Conservation (phyloP, 768 basidiomycete species). For the Galerina marginata region DNA sequence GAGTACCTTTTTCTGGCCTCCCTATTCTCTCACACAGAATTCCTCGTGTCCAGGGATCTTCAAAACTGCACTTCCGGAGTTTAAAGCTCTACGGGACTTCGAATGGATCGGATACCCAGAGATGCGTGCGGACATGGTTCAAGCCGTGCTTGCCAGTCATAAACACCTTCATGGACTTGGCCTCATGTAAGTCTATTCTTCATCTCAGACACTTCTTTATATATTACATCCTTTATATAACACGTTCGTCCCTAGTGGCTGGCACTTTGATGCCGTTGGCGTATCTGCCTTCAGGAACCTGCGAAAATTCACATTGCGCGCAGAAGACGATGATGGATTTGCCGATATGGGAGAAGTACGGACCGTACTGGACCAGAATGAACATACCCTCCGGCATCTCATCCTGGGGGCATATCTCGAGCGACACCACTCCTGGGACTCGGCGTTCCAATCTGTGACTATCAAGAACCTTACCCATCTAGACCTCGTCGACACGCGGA, state of each 20-base stretch:
- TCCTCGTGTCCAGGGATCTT: constrained; percentile 53
- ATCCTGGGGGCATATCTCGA: constrained; percentile 73
- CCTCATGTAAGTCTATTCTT: constrained; percentile 49
- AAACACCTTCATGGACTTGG: constrained; percentile 60
- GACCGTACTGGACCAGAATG: constrained; percentile 65
- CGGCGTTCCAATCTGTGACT: constrained; percentile 63
- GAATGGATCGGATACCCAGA: constrained; percentile 84
- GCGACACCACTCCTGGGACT: constrained; percentile 70
- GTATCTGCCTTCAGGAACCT: constrained; percentile 66
- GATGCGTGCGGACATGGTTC: constrained; percentile 69
- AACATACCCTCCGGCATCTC: constrained; percentile 60
- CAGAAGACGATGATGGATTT: constrained; percentile 74
- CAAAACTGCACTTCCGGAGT: constrained; percentile 65
- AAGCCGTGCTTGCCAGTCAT: constrained; percentile 58
- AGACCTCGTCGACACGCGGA: constrained; percentile 73
- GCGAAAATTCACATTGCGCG: constrained; percentile 68
- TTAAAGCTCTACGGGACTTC: constrained; percentile 64
- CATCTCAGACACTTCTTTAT: background rate
- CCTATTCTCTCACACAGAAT: background rate
- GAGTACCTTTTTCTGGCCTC: constrained; percentile 24
- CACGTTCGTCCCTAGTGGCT: constrained; percentile 47
- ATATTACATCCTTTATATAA: background rate
- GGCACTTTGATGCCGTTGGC: constrained; percentile 76
- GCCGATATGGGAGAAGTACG: constrained; percentile 74
- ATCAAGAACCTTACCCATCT: constrained; percentile 73